Conservation (phyloP, 2,329 filamentous ascomycete genomes). For the Chrysoporthe cubensis region DNA sequence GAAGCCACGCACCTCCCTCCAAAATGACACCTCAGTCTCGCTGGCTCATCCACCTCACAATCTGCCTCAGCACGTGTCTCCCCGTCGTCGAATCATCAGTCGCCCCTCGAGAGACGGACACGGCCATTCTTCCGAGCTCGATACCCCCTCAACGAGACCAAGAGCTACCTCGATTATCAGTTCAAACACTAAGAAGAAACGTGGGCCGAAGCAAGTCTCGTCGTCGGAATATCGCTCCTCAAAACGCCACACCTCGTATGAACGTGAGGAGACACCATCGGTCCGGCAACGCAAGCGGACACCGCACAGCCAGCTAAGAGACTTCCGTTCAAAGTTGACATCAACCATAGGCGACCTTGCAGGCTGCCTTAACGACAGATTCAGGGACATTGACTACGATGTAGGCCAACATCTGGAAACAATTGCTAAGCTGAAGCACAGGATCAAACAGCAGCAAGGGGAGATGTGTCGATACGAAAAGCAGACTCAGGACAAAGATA, state of each 20-base stretch:
- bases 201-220: not conserved
- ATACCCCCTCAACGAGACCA: constrained; percentile 14
- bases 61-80: constrained; percentile 7
- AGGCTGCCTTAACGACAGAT: constrained; percentile 15
- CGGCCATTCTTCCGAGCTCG: constrained; percentile 2
- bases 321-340: not conserved
- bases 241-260: not conserved
- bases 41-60: constrained; percentile 3
- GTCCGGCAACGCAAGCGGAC: not conserved
- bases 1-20: constrained; percentile 19
- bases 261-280: constrained; percentile 13
- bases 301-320: not conserved
- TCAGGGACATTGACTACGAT: constrained; percentile 1
- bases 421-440: constrained; percentile 14
- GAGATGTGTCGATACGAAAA: constrained; percentile 17
- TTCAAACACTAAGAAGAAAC: constrained; percentile 23
- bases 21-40: constrained; percentile 26
- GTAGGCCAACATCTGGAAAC: constrained; percentile 16
- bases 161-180: constrained; percentile 15
- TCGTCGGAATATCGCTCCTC: not conserved
- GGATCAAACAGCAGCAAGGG: constrained; percentile 7
- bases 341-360: constrained; percentile 16
- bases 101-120: not conserved
- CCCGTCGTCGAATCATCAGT: not conserved
- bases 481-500: constrained; percentile 3